These are phyloP conservation scores for Paecilomyces variotii DNA, from an alignment of 2,329 filamentous ascomycete genomes.

Conservation along the genomic window DNA sequence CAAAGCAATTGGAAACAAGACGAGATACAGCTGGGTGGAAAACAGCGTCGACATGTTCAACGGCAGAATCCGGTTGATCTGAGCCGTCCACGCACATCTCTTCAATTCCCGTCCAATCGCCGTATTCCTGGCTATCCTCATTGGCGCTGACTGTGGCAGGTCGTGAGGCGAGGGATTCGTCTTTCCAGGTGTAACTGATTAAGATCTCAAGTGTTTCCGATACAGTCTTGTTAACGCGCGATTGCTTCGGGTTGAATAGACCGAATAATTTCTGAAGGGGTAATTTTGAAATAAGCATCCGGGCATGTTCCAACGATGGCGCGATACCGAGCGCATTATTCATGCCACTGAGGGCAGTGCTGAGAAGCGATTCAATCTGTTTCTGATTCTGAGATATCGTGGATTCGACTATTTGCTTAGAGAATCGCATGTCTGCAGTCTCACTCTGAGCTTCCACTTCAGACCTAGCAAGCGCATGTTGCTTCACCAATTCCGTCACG, in stretches of 20 bases:
- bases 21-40: conserved; percentile 44
- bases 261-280: conserved; percentile 41
- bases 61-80: conserved; percentile 14
- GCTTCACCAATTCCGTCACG: conserved; percentile 43
- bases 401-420: conserved; percentile 41
- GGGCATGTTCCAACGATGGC: conserved; percentile 32
- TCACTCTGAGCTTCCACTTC: conserved; percentile 49
- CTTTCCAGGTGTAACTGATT: conserved; percentile 31
- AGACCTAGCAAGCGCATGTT: conserved; percentile 48
- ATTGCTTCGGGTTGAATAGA: conserved; percentile 44
- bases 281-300: conserved; percentile 35
- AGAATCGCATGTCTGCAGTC: conserved; percentile 28
- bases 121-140: conserved; percentile 59
- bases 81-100: conserved; percentile 33
- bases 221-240: conserved; percentile 38
- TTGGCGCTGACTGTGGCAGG: conserved; percentile 25
- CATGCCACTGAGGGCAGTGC: conserved; percentile 45
- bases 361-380: conserved; percentile 48
- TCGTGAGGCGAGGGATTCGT: conserved; percentile 12
- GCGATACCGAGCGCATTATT: conserved; percentile 40
- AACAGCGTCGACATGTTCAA: conserved; percentile 31
- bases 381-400: conserved; percentile 51
- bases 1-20: conserved; percentile 54
- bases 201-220: conserved; percentile 44
- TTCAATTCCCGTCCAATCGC: conserved; percentile 49